Base-by-base conservation (phyloP, 208 protist species). In the Crithidia bombi region DNA sequence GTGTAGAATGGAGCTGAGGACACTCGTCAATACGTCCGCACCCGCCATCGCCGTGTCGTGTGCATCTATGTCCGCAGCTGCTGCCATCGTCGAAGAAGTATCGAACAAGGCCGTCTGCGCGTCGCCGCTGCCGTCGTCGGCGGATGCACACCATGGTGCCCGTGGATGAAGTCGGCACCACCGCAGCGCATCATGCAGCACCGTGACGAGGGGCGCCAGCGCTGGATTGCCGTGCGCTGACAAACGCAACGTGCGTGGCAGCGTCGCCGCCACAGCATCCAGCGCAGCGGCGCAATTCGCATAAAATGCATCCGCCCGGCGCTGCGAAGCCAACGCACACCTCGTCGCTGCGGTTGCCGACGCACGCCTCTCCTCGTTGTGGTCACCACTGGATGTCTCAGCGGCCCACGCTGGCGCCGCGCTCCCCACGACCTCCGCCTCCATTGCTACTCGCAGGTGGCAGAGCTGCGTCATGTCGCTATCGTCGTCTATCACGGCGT, bases 161-260 rank as follows among this genome's bases (percentile, higher is more conserved):
- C 26, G 36, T 15, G 30, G 38, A 33, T 25, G 69, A 35, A 76
- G 56, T 11, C n/a, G 62, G 32, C 71, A 76, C 36, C 71, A 70
- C 32, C 63, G 71, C 55, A 76, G 71, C 5, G 55, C 56, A 19
- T 76, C 61, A 28, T 70, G 71, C 44, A 76, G 39, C 39, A 61
- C 39, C 3, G 35, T 43, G 5, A 44, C 21, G 17, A 70, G 33
- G 10, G 71, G 63, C 36, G 23, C 23, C 30, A 69, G 39, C 15
- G 62, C 19, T 17, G 39, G 49, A 36, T 76, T 30, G 15, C 19
- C 30, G 19, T 69, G 26, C n/a, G 65, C 39, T 3, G 7, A 10
- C 9, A 17, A 1, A 12, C 25, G 41, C 25, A 75, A 36, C 21
- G 62, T n/a, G n/a, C 11, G 15, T 2, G 62, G 61, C 6, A 69